phyloP scores from a whole-genome alignment of 176 grass and related monocot genomes.

The Coix lacrymajobi region DNA sequence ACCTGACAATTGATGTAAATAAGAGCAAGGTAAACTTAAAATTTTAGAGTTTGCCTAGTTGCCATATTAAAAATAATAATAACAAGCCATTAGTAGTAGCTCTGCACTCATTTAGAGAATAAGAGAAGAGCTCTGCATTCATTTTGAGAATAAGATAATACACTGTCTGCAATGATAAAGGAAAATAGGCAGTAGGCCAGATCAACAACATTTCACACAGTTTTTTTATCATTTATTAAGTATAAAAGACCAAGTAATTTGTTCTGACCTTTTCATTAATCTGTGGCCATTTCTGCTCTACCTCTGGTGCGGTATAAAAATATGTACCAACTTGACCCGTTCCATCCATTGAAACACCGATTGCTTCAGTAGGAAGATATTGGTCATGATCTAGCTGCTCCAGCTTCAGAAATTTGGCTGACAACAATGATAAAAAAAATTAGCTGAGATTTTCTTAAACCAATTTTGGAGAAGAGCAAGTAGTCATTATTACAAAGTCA shows the following conservation, averaged over 20 bases:
- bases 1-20: conserved; percentile 48
- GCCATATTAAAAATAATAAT: not conserved
- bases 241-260: not conserved
- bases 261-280: conserved; percentile 92
- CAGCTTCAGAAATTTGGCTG: conserved; percentile 95
- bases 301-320: conserved; percentile 93
- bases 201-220: not conserved
- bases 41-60: not conserved
- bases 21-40: not conserved
- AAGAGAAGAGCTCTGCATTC: not conserved
- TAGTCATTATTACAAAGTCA: not conserved
- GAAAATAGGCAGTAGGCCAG: not conserved
- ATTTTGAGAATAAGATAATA: conserved; percentile 1
- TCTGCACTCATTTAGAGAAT: not conserved
- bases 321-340: conserved; percentile 96
- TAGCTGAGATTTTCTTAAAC: conserved; percentile 25
- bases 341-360: conserved; percentile 80
- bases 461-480: not conserved
- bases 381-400: conserved; percentile 92
- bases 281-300: conserved; percentile 92
- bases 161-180: not conserved
- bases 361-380: conserved; percentile 73
- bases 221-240: not conserved
- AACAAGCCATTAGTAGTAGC: not conserved
- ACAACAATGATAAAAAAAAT: conserved; percentile 21